Evolutionary conservation across 352 stramenopile species (phyloP).

Genomic region (Phytophthora crassamura): DNA sequence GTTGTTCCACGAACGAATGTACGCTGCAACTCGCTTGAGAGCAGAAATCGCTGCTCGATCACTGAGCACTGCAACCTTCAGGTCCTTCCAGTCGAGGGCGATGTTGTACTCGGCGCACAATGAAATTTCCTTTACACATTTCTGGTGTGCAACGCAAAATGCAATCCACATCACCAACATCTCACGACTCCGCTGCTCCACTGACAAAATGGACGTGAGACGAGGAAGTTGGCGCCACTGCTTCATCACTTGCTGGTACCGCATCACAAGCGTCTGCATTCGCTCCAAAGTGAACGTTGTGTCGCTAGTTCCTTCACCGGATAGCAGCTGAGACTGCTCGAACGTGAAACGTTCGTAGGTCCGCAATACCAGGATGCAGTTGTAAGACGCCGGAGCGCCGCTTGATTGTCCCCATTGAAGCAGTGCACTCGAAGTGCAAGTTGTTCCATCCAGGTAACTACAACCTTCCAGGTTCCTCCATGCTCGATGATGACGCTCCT

Average conservation of each 20-base stretch:
- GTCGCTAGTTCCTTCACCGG: neutral
- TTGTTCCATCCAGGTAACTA: slow-evolving; percentile 18
- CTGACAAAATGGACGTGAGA: slow-evolving; percentile 23
- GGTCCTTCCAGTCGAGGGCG: slow-evolving; percentile 44
- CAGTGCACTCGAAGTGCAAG: slow-evolving; percentile 20
- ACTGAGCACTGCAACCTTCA: slow-evolving; percentile 44
- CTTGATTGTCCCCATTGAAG: slow-evolving; percentile 26
- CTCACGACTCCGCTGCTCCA: slow-evolving; percentile 49
- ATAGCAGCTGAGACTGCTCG: slow-evolving; percentile 7
- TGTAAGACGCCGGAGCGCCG: slow-evolving; percentile 11
- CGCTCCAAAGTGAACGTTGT: slow-evolving; percentile 13
- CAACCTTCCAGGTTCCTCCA: slow-evolving; percentile 27
- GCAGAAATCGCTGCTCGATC: slow-evolving; percentile 37
- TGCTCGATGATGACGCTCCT: slow-evolving; percentile 24
- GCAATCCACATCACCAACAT: slow-evolving; percentile 53
- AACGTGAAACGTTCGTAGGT: slow-evolving; percentile 48
- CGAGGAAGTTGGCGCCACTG: slow-evolving; percentile 23
- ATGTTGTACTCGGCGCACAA: slow-evolving; percentile 47
- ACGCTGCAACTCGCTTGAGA: slow-evolving; percentile 40
- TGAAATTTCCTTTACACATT: slow-evolving; percentile 10
- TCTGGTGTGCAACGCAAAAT: slow-evolving; percentile 52
- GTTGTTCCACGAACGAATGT: slow-evolving; percentile 51
- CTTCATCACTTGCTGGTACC: slow-evolving; percentile 20
- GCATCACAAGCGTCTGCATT: slow-evolving; percentile 19
- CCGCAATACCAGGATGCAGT: slow-evolving; percentile 27